Evolutionary conservation across 352 stramenopile species (phyloP).

Genomic region (Phytophthora sansomeana): DNA sequence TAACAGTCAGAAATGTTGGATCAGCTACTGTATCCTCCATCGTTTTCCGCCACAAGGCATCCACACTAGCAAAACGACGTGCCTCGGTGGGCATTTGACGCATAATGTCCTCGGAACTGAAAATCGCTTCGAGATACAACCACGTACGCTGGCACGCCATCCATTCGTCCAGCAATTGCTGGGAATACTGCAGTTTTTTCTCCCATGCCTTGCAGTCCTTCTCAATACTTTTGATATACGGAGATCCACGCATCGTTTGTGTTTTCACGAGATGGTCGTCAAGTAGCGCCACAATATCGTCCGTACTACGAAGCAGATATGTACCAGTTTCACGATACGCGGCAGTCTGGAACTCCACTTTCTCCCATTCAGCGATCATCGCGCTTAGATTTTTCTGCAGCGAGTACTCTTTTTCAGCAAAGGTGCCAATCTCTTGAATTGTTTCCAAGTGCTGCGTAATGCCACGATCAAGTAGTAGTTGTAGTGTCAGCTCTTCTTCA

Average conservation of each 20-base stretch:
- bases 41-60: constrained; percentile 92
- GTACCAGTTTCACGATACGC: constrained; percentile 94
- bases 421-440: constrained; percentile 91
- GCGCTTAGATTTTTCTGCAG: constrained; percentile 93
- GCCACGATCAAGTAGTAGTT: constrained; percentile 81
- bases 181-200: constrained; percentile 89
- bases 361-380: constrained; percentile 96
- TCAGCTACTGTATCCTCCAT: constrained; percentile 92
- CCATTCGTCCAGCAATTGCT: constrained; percentile 95
- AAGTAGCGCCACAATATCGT: constrained; percentile 93
- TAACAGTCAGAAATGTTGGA: constrained; percentile 91
- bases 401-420: constrained; percentile 96
- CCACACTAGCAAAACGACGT: constrained; percentile 88
- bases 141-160: constrained; percentile 95
- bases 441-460: constrained; percentile 91
- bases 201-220: constrained; percentile 92
- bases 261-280: constrained; percentile 96
- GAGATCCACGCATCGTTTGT: constrained; percentile 95
- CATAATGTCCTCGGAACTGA: constrained; percentile 96
- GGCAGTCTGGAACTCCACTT: constrained; percentile 93
- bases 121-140: constrained; percentile 97
- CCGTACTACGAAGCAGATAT: constrained; percentile 85
- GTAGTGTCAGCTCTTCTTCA: constrained; percentile 88
- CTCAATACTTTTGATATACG: constrained; percentile 95
- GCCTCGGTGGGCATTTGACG: constrained; percentile 95